Percentiles rank a stretch among this genome's conserved stretches.
phyloP scores from a whole-genome alignment of 352 stramenopile species.

The Globisporangium ultimum region DNA sequence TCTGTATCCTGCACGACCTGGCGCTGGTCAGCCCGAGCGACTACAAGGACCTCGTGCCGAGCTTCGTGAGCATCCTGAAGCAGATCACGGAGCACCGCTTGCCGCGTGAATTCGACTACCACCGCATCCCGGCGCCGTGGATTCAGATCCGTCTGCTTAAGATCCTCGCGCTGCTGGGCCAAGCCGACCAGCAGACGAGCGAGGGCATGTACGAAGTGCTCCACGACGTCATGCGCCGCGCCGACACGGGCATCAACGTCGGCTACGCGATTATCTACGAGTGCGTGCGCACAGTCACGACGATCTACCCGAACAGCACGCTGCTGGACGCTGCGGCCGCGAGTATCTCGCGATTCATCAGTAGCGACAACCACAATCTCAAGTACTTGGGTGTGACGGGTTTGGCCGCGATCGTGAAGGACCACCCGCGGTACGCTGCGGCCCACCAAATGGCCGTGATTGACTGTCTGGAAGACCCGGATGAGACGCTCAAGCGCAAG shows the following conservation, averaged over 20 bases:
- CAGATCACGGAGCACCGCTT: constrained; percentile 99
- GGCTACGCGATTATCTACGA: constrained; percentile 99
- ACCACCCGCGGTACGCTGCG: constrained; percentile 94
- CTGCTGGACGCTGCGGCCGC: constrained; percentile 93
- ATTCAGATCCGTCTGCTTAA: constrained; percentile 98
- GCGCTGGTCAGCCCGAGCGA: constrained; percentile 85
- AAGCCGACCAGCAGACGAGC: constrained; percentile 91
- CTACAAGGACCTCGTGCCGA: constrained; percentile 99
- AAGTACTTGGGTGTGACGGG: constrained; percentile 99
- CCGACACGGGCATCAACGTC: constrained; percentile 99
- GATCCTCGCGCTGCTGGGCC: constrained; percentile 95
- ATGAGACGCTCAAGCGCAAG: constrained; percentile 99
- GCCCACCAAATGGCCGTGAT: constrained; percentile 99
- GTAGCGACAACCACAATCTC: constrained; percentile 95
- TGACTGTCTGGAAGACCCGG: constrained; percentile 98
- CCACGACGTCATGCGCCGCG: constrained; percentile 96
- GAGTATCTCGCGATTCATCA: constrained; percentile 94
- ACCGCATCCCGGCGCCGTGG: constrained; percentile 99
- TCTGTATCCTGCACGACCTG: constrained; percentile 93
- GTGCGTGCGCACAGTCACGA: constrained; percentile 97
- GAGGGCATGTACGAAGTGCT: constrained; percentile 99
- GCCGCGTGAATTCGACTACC: constrained; percentile 98
- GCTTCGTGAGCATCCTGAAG: constrained; percentile 99
- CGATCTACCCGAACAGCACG: constrained; percentile 98
- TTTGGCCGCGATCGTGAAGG: constrained; percentile 98